phyloP scores from a whole-genome alignment of 495 filamentous ascomycete genomes.

The Neurospora africana region DNA sequence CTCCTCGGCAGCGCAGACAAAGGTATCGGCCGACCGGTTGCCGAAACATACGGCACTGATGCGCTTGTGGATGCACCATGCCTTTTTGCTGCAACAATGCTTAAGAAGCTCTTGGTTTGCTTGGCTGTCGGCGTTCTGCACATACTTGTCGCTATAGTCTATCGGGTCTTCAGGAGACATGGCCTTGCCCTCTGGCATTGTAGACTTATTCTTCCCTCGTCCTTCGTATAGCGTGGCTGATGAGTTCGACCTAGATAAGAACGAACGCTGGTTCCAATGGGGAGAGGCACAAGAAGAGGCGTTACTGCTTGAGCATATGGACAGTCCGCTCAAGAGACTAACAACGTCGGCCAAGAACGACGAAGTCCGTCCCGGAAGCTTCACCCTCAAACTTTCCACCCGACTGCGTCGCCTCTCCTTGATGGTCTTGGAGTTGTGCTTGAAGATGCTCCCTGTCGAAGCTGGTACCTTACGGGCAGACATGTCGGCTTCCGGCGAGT shows the following conservation, averaged over 20 bases:
- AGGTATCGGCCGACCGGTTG: conserved; percentile 2
- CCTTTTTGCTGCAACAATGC: conserved; percentile 6
- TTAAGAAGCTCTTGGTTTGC: conserved; percentile 9
- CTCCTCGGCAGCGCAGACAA: conserved; percentile 6
- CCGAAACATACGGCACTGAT: conserved; percentile 4
- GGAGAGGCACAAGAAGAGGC: conserved; percentile 3
- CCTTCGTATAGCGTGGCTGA: not conserved
- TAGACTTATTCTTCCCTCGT: not conserved
- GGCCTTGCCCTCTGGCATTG: not conserved
- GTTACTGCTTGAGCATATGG: conserved; percentile 4
- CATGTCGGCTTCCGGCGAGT: not conserved
- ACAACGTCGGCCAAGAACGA: conserved; percentile 9
- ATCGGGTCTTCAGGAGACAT: not conserved
- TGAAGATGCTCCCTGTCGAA: not conserved
- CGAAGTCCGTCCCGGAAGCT: conserved; percentile 7
- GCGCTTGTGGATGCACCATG: conserved; percentile 10
- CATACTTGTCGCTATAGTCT: not conserved
- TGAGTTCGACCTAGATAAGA: not conserved
- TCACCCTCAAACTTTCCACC: conserved; percentile 4
- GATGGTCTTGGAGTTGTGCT: not conserved
- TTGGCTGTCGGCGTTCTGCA: not conserved
- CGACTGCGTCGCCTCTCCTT: not conserved
- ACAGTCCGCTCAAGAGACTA: conserved; percentile 7
- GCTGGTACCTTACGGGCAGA: not conserved
- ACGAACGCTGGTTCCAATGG: conserved; percentile 1